These are phyloP conservation scores for Agaricus blazei DNA, from an alignment of 768 basidiomycete genomes.

Conservation along the genomic window DNA sequence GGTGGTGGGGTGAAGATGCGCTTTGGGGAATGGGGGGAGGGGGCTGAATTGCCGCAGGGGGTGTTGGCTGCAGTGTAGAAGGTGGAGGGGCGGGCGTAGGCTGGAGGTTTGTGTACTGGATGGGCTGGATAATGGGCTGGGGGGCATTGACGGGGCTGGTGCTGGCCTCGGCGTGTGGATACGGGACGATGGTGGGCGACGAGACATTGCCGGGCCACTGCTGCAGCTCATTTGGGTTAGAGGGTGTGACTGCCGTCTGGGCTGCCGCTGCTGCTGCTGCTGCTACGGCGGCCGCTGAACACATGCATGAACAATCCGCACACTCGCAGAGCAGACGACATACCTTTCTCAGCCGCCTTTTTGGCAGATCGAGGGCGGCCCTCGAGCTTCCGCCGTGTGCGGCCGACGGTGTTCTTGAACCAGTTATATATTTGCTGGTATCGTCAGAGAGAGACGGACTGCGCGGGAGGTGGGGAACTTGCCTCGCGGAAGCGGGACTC, in stretches of 20 bases:
- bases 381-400: constrained; percentile 53
- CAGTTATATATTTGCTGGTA: constrained; percentile 67
- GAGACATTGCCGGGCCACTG: constrained; percentile 34
- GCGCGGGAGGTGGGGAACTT: constrained; percentile 10
- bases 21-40: constrained; percentile 15
- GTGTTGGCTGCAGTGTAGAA: constrained; percentile 19
- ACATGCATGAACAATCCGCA: neutral
- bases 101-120: constrained; percentile 39
- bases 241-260: neutral
- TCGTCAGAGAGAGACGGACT: neutral
- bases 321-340: neutral
- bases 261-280: constrained; percentile 11
- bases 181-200: constrained; percentile 32
- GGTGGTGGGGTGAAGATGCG: constrained; percentile 14
- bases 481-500: constrained; percentile 62
- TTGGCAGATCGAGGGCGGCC: constrained; percentile 49
- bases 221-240: constrained; percentile 14
- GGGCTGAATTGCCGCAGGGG: constrained; percentile 14
- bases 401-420: constrained; percentile 68
- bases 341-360: constrained; percentile 48
- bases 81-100: constrained; percentile 20
- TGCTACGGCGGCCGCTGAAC: neutral
- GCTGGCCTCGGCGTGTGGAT: constrained; percentile 32
- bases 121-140: constrained; percentile 28
- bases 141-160: constrained; percentile 27